A percentile compares a stretch with the other conserved stretches of the same genome.
Evolutionary conservation across 805 yeast species (phyloP).

Genomic region (Hanseniaspora lindneri): DNA sequence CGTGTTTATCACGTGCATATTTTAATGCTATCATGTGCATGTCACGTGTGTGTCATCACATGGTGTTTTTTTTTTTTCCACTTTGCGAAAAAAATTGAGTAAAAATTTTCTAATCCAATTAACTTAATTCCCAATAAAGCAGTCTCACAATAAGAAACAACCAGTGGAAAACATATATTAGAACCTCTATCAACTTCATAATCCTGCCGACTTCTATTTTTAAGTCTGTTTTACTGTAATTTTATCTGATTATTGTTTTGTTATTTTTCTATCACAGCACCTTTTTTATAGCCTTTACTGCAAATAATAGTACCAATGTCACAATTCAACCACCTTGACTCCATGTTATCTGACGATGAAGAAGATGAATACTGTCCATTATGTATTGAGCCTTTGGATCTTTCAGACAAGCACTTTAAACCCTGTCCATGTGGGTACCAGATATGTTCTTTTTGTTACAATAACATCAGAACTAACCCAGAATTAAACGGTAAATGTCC

Average conservation of each 20-base stretch:
- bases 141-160: not conserved
- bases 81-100: not conserved
- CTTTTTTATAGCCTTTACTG: conserved; percentile 19
- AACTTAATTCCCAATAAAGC: not conserved
- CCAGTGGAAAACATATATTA: not conserved
- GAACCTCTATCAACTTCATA: not conserved
- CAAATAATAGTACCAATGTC: not conserved
- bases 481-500: conserved; percentile 95
- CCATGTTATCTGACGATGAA: conserved; percentile 25
- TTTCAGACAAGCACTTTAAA: conserved; percentile 87
- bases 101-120: not conserved
- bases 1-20: too few relatives aligned
- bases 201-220: not conserved
- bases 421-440: conserved; percentile 99
- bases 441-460: conserved; percentile 95
- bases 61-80: not conserved
- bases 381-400: conserved; percentile 96
- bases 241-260: not conserved
- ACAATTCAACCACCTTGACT: conserved; percentile 11
- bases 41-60: too few relatives aligned
- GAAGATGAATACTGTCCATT: conserved; percentile 53
- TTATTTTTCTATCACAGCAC: conserved; percentile 6
- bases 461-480: conserved; percentile 89
- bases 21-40: too few relatives aligned
- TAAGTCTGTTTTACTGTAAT: not conserved